Base-by-base conservation (phyloP, 2,329 filamentous ascomycete species). In the Colletotrichum viniferum region DNA sequence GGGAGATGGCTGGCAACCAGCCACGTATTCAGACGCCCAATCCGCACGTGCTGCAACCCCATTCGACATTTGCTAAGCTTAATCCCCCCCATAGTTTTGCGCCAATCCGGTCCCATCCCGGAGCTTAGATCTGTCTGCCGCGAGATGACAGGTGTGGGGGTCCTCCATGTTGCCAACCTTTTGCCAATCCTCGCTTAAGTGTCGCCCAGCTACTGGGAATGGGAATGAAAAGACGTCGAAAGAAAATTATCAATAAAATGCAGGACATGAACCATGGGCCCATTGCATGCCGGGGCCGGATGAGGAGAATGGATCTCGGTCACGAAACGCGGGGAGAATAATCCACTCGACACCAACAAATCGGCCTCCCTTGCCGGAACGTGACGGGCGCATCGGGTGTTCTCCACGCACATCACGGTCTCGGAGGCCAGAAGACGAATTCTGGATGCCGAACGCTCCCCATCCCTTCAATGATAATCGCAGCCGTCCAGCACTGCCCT, bases 111-210 rank as follows among this genome's bases (percentile, higher is more conserved):
- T 60, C 58, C 63, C 70, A 64, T 69, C 58, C 36, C 73, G 73
- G 73, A 76, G 63, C 64, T 73, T 73, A 76, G 73, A 76, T 76
- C 73, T 76, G 73, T 73, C 69, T 73, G 70, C 73, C 73, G 73
- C 64, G 21, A 73, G 70, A 76, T 76, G 73, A 74, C 64, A 73
- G 68, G 63, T 76, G 73, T 76, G 73, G 73, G 73, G 73, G 64
- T 63, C 21, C 58, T 26, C 69, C 61, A 65, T 71, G 55, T 63
- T 30, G 73, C 69, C 62, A 68, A 61, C 63, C 56, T 43, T 75
- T 28, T 30, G 38, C 43, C 8, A 64, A 61, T 64, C 58, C 67
- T 34, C 34, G 38, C 32, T 12, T 52, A 61, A 30, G 61, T 30
- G 43, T 71, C n/a, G 43, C 43, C 60, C 38, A 26, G 32, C 30